Percentiles rank a stretch among this genome's conserved stretches.
Conservation (phyloP, 2,329 filamentous ascomycete species). For the Lachnellula hyalina region DNA sequence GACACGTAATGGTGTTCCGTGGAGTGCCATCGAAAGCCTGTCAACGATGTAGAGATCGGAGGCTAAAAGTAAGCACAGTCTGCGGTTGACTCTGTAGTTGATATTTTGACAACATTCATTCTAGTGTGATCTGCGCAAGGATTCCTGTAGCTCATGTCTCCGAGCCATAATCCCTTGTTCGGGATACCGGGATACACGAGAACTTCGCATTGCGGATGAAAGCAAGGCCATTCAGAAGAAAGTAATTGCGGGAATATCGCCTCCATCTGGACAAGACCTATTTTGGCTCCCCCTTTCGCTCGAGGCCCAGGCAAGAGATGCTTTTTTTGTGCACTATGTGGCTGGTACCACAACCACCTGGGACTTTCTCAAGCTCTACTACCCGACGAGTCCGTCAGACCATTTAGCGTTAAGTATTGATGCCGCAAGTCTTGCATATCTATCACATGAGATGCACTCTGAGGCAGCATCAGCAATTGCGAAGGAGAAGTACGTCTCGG, state of each 20-base stretch:
- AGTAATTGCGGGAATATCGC: background rate
- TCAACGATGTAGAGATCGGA: slow-evolving; percentile 14
- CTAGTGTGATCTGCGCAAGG: slow-evolving; percentile 16
- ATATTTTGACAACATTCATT: background rate
- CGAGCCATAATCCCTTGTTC: slow-evolving; percentile 11
- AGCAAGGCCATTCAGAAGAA: slow-evolving; percentile 7
- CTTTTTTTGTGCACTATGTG: slow-evolving; percentile 15
- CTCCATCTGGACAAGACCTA: background rate
- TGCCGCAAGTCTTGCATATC: slow-evolving; percentile 17
- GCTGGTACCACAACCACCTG: slow-evolving; percentile 3
- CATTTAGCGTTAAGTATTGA: slow-evolving; percentile 10
- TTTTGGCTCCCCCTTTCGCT: slow-evolving; percentile 5
- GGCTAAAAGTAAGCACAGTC: slow-evolving; percentile 10
- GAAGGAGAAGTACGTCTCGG: slow-evolving; percentile 8
- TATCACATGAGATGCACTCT: slow-evolving; percentile 9
- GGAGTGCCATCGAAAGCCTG: slow-evolving; percentile 5
- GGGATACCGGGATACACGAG: slow-evolving; percentile 14
- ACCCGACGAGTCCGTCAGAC: background rate
- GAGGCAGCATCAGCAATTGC: background rate
- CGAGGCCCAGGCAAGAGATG: slow-evolving; percentile 12
- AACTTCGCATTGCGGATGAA: slow-evolving; percentile 14
- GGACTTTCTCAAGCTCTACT: slow-evolving; percentile 11
- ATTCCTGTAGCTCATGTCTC: slow-evolving; percentile 11
- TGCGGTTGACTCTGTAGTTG: background rate
- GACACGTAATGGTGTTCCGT: slow-evolving; percentile 1